Evolutionary conservation across 129 eudicot species (phyloP).

Genomic region (Chrysanthemum makinoi): DNA sequence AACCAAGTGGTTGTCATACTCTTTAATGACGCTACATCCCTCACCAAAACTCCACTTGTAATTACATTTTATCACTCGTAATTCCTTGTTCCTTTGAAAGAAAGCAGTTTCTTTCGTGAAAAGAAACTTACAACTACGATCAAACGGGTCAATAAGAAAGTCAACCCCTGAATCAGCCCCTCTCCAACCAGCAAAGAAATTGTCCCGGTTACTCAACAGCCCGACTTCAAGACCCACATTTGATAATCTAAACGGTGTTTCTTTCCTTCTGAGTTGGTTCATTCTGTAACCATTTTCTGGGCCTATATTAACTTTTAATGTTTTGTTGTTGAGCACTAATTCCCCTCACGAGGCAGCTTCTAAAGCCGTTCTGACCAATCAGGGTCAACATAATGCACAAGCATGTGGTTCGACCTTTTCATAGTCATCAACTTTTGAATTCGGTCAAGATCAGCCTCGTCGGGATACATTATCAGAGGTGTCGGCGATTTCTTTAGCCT

Average conservation of each 20-base stretch:
- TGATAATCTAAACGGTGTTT: conserved; percentile 41
- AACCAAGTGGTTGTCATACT: conserved; percentile 10
- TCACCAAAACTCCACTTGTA: conserved; percentile 53
- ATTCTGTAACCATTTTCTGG: conserved; percentile 49
- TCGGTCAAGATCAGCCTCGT: conserved; percentile 23
- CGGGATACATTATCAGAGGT: conserved; percentile 56
- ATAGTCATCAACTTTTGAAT: conserved; percentile 31
- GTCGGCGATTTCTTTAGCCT: conserved; percentile 68
- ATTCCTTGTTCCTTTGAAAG: conserved; percentile 37
- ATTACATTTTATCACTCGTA: conserved; percentile 48
- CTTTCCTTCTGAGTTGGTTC: conserved; percentile 58
- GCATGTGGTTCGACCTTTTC: conserved; percentile 67
- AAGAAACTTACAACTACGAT: conserved; percentile 44
- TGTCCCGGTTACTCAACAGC: conserved; percentile 32
- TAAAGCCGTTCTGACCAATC: conserved; percentile 30
- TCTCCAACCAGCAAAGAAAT: conserved; percentile 59
- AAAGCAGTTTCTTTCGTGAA: conserved; percentile 59
- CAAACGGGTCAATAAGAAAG: conserved; percentile 63
- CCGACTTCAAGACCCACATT: conserved; percentile 55
- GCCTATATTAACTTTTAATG: conserved; percentile 50
- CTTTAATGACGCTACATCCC: conserved; percentile 37
- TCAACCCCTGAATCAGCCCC: conserved; percentile 51
- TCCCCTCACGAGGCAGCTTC: conserved; percentile 38
- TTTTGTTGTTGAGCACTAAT: conserved; percentile 33
- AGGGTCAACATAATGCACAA: conserved; percentile 54